Evolutionary conservation across 2,329 filamentous ascomycete genomes (phyloP).

Genomic region (Colletotrichum falcatum): DNA sequence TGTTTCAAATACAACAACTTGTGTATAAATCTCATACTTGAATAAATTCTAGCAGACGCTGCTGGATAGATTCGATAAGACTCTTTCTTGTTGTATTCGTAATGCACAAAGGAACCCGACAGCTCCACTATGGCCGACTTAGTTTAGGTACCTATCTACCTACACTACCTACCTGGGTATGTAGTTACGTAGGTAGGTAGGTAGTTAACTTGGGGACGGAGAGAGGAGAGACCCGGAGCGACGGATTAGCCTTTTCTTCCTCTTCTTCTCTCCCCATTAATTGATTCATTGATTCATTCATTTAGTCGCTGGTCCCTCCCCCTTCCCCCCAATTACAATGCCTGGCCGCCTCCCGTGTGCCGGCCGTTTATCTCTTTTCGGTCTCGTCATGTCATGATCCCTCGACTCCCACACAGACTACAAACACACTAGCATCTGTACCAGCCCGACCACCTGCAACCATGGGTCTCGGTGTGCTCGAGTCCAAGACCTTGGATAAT

Average conservation of each 20-base stretch:
- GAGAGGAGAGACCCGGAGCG: neutral
- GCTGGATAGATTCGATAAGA: too few species aligned
- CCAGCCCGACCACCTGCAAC: slow-evolving; percentile 39
- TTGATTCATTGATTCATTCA: too few species aligned
- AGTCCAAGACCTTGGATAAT: slow-evolving; percentile 73
- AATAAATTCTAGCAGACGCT: too few species aligned
- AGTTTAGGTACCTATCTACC: neutral
- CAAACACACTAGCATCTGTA: neutral
- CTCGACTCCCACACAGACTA: slow-evolving; percentile 4
- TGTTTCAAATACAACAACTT: too few species aligned
- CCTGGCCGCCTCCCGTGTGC: neutral
- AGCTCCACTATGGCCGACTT: neutral
- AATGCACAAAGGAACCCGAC: neutral
- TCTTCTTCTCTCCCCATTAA: neutral
- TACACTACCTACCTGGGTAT: too few species aligned
- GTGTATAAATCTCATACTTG: too few species aligned
- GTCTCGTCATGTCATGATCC: slow-evolving; percentile 21
- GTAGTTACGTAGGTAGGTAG: too few species aligned
- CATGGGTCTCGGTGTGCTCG: slow-evolving; percentile 81
- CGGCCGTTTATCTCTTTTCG: neutral
- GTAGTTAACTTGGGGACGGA: too few species aligned
- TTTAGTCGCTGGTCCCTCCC: neutral
- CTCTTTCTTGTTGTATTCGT: neutral
- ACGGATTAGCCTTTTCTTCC: neutral
- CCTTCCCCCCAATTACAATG: neutral